Evolutionary conservation across 495 filamentous ascomycete genomes (phyloP).

Genomic region (Antarctomyces pellizariae): DNA sequence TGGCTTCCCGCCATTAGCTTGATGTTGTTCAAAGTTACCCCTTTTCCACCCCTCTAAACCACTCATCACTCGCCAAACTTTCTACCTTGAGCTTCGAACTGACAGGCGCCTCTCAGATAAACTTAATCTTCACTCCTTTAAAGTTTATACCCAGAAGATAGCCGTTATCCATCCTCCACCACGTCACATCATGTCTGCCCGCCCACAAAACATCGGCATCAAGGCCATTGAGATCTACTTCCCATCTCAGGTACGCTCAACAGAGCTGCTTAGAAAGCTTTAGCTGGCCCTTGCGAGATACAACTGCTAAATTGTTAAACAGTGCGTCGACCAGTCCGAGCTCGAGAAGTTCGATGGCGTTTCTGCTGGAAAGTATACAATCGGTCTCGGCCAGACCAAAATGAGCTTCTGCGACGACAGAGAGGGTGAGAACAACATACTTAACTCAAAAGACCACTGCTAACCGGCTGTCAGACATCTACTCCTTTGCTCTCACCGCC

Average conservation of each 20-base stretch:
- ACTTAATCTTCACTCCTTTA: not conserved
- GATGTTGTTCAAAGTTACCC: too few relatives aligned
- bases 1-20: too few relatives aligned
- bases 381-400: constrained; percentile 96
- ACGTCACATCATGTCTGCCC: constrained; percentile 46
- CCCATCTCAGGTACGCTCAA: constrained; percentile 60
- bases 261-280: constrained; percentile 5
- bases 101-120: too few relatives aligned
- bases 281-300: constrained; percentile 1
- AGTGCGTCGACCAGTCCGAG: constrained; percentile 94
- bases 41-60: too few relatives aligned
- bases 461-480: constrained; percentile 49
- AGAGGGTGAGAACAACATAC: constrained; percentile 42
- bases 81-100: too few relatives aligned
- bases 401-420: constrained; percentile 99
- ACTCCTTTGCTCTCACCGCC: constrained; percentile 81
- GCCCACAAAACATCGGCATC: constrained; percentile 93
- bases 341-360: constrained; percentile 98
- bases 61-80: too few relatives aligned
- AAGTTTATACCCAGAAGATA: not conserved
- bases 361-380: constrained; percentile 86
- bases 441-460: constrained; percentile 9
- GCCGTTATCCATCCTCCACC: too few relatives aligned
- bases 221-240: constrained; percentile 99
- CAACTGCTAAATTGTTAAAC: constrained; percentile 3